phyloP scores from a whole-genome alignment of 2,329 filamentous ascomycete genomes.

The Diaporthe sp. region DNA sequence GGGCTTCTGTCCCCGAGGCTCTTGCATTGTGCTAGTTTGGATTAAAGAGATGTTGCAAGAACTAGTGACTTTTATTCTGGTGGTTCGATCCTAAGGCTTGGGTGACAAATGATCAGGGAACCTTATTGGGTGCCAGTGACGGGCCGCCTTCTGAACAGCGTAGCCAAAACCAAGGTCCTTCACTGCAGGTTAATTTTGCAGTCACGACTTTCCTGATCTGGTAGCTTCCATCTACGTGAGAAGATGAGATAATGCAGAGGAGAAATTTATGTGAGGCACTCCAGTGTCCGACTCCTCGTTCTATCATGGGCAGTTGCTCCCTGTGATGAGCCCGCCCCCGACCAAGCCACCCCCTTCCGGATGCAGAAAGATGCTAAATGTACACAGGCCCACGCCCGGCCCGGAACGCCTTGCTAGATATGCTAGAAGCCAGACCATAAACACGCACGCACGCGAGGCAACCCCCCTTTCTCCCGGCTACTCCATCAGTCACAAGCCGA shows the following conservation, averaged over 20 bases:
- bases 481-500: too few species aligned
- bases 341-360: not conserved
- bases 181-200: not conserved
- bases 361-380: slow-evolving; percentile 4
- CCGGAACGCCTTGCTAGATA: slow-evolving; percentile 23
- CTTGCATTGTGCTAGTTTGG: not conserved
- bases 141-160: too few species aligned
- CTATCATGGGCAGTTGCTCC: not conserved
- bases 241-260: not conserved
- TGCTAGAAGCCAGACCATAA: slow-evolving; percentile 2
- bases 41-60: not conserved
- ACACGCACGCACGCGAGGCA: too few species aligned
- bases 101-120: too few species aligned
- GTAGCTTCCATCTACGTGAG: not conserved
- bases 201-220: not conserved
- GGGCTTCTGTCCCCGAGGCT: too few species aligned
- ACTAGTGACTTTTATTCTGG: not conserved
- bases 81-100: not conserved
- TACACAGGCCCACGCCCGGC: not conserved
- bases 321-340: not conserved
- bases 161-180: not conserved
- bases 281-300: not conserved
- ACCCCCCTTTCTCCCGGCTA: not conserved
- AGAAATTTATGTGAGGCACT: not conserved
- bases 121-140: not conserved